A percentile compares a stretch with the other conserved stretches of the same genome.
phyloP scores from a whole-genome alignment of 805 yeast genomes.

The Zygoascus flipseniorum region DNA sequence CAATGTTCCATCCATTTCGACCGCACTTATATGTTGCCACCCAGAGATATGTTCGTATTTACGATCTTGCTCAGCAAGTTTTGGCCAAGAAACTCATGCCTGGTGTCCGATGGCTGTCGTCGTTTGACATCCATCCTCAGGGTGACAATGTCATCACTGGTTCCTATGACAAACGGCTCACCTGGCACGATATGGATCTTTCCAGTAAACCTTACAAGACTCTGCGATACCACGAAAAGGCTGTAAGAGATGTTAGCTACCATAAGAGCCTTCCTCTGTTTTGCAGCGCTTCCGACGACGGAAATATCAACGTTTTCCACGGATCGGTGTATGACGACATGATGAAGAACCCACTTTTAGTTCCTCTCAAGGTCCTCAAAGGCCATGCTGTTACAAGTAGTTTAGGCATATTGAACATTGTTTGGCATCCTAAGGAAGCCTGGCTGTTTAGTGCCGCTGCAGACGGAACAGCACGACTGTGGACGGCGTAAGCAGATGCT shows the following conservation, averaged over 20 bases:
- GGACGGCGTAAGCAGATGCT: slow-evolving; percentile 67
- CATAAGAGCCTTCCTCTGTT: slow-evolving; percentile 86
- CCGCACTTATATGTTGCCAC: slow-evolving; percentile 92
- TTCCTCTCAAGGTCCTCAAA: slow-evolving; percentile 86
- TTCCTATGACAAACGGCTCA: slow-evolving; percentile 87
- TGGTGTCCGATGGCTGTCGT: slow-evolving; percentile 91
- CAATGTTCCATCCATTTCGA: slow-evolving; percentile 92
- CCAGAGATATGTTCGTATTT: slow-evolving; percentile 84
- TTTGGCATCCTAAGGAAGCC: slow-evolving; percentile 98
- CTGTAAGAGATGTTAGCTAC: slow-evolving; percentile 81
- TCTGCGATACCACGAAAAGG: slow-evolving; percentile 87
- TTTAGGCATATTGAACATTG: slow-evolving; percentile 77
- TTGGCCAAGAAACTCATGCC: slow-evolving; percentile 80
- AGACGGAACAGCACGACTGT: slow-evolving; percentile 87
- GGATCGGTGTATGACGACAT: slow-evolving; percentile 92
- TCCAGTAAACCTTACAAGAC: slow-evolving; percentile 89
- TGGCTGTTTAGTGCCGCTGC: slow-evolving; percentile 98
- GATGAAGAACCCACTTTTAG: slow-evolving; percentile 91
- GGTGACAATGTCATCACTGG: slow-evolving; percentile 93
- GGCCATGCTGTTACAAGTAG: slow-evolving; percentile 79
- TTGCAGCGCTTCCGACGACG: slow-evolving; percentile 94
- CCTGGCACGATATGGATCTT: slow-evolving; percentile 96
- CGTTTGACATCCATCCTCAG: slow-evolving; percentile 88
- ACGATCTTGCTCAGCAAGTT: slow-evolving; percentile 81
- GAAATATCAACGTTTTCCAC: slow-evolving; percentile 87